Base-by-base conservation (phyloP, 352 stramenopile genomes). In the Phytopythium sindhum region DNA sequence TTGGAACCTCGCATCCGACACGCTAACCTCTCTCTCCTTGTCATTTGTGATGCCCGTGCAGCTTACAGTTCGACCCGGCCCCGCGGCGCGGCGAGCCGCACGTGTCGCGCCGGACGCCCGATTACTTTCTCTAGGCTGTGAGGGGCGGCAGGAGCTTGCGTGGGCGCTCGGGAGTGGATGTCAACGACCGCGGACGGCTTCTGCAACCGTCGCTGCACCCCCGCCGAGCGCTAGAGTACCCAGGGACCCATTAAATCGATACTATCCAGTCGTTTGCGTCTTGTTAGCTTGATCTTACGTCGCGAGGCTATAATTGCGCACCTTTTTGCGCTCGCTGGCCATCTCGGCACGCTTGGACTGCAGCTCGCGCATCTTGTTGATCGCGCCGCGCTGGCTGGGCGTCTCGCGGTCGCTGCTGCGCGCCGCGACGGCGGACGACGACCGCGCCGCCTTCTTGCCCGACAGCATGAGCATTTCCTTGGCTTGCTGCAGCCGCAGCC, bases 31-130 rank as follows among this genome's bases (percentile, higher is more conserved):
- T 10, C 33, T 73, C 33, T 61, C 7, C 4, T 60, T 11, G 62
- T n/a, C 28, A n/a, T 14, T 12, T 17, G 45, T 41, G 5, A 45
- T 37, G 45, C 44, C 9, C 51, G 1, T 63, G 31, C 63, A 94
- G 85, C 84, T 93, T 98, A 67, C 93, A 98, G 66, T 98, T 98
- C 63, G 95, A 98, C 62, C 95, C 93, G 9, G 95, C 95, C 26
- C 95, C 95, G 64, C 84, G 95, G 57, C 85, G 93, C 68, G 95
- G 95, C 45, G 95, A 98, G 72, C 91, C 94, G 12, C 88, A 98
- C 62, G 94, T 98, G 24, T 98, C 91, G 44, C 78, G 92, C 59
- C 78, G 94, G 61, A 98, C 94, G 48, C 95, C 95, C 24, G 95
- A 98, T 68, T 98, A 98, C 72, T 98, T 98, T 72, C 69, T 98